phyloP scores from a whole-genome alignment of 352 stramenopile species.

The Ophiocytium majus region DNA sequence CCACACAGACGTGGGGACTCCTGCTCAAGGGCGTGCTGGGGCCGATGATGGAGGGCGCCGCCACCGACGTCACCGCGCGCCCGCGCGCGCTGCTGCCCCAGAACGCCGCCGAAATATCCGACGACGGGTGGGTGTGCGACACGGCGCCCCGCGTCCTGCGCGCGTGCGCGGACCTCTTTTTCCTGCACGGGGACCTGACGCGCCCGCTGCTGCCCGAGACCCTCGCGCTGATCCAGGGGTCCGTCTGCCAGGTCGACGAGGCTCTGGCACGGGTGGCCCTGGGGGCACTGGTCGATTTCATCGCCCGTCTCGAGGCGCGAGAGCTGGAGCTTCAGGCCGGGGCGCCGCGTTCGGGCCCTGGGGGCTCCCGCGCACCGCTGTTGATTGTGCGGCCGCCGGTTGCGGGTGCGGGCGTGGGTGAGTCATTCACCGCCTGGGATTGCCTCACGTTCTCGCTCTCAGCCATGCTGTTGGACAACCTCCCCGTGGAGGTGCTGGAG shows the following conservation, averaged over 20 bases:
- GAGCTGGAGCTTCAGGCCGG: neutral
- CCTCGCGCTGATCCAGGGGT: conserved; percentile 39
- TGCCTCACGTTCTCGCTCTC: conserved; percentile 42
- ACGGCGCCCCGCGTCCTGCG: conserved; percentile 40
- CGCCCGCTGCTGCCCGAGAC: conserved; percentile 47
- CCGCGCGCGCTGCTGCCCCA: conserved; percentile 13
- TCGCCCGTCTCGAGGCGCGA: conserved; percentile 15
- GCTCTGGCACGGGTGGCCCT: conserved; percentile 44
- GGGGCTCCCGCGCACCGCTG: neutral
- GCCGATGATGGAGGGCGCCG: conserved; percentile 60
- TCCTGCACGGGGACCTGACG: conserved; percentile 37
- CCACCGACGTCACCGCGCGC: conserved; percentile 50
- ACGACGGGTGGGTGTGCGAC: conserved; percentile 30
- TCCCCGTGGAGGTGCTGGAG: conserved; percentile 44
- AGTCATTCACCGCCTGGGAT: conserved; percentile 49
- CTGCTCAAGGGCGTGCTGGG: conserved; percentile 61
- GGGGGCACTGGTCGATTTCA: conserved; percentile 32
- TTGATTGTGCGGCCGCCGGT: neutral
- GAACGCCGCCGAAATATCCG: neutral
- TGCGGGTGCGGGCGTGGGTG: neutral
- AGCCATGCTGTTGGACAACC: conserved; percentile 51
- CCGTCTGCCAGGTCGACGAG: conserved; percentile 48
- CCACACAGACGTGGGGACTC: conserved; percentile 59
- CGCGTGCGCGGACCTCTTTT: conserved; percentile 44
- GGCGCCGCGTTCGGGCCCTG: neutral